A percentile compares a stretch with the other conserved stretches of the same genome.
These are phyloP conservation scores for Leccinum huronense DNA, from an alignment of 1,284 basidiomycete genomes.

Conservation along the genomic window DNA sequence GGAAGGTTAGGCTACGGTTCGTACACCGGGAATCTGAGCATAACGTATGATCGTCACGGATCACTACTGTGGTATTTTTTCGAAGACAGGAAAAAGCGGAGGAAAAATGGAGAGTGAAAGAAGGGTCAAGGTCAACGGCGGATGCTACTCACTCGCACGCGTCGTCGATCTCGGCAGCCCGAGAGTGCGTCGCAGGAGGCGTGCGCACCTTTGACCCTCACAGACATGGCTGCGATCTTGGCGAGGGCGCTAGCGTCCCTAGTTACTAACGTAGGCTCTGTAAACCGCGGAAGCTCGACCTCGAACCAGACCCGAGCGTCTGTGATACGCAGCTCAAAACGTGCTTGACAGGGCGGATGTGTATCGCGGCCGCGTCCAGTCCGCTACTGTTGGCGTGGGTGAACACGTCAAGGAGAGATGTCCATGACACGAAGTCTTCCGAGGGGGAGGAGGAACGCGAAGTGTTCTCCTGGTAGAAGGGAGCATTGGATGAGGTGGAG, in stretches of 20 bases:
- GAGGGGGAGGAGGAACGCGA: slow-evolving; percentile 39
- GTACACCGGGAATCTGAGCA: slow-evolving; percentile 56
- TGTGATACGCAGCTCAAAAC: slow-evolving; percentile 41
- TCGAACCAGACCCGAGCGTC: slow-evolving; percentile 43
- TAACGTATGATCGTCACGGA: not conserved
- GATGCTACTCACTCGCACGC: slow-evolving; percentile 41
- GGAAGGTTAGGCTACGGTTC: slow-evolving; percentile 41
- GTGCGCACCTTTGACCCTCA: slow-evolving; percentile 12
- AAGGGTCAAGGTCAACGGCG: not conserved
- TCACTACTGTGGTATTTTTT: not conserved
- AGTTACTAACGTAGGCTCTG: slow-evolving; percentile 1
- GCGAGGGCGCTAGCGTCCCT: not conserved
- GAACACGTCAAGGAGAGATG: slow-evolving; percentile 31
- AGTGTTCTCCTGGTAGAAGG: slow-evolving; percentile 55
- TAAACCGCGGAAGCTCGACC: slow-evolving; percentile 35
- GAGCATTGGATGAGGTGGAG: slow-evolving; percentile 55
- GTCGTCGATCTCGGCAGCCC: slow-evolving; percentile 43
- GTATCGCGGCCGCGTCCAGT: not conserved
- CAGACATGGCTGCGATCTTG: not conserved
- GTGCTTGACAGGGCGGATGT: slow-evolving; percentile 28
- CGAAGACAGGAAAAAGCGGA: not conserved
- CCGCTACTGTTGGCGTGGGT: not conserved
- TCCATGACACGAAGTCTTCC: slow-evolving; percentile 42
- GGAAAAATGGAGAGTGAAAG: not conserved
- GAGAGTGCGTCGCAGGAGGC: slow-evolving; percentile 41